These are phyloP conservation scores for Plasmodium falciparum DNA, from an alignment of 169 alveolate genomes.

Conservation along the genomic window DNA sequence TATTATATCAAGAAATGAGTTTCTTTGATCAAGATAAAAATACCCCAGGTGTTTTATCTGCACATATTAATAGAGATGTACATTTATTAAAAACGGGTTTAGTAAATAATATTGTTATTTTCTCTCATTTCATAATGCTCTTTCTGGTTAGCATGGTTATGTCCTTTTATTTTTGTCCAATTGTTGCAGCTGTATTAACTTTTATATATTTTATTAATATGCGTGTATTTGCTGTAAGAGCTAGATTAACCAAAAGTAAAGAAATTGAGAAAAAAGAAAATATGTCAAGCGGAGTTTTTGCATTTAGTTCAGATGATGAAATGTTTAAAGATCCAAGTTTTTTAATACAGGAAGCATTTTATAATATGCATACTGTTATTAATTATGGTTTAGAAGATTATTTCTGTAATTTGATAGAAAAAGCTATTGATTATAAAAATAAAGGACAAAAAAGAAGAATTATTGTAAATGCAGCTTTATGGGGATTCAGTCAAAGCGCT, in stretches of 20 bases:
- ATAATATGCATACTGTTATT: slow-evolving; percentile 49
- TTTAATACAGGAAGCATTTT: slow-evolving; percentile 72
- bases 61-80: slow-evolving; percentile 69
- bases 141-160: slow-evolving; percentile 46
- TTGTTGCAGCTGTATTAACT: slow-evolving; percentile 56
- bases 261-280: slow-evolving; percentile 11
- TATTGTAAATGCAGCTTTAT: slow-evolving; percentile 34
- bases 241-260: slow-evolving; percentile 21
- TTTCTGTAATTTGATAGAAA: slow-evolving; percentile 41
- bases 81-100: slow-evolving; percentile 76
- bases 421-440: slow-evolving; percentile 27
- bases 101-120: slow-evolving; percentile 64
- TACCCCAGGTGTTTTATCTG: slow-evolving; percentile 46
- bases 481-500: slow-evolving; percentile 75
- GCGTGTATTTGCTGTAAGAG: slow-evolving; percentile 50
- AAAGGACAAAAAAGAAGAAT: slow-evolving; percentile 24
- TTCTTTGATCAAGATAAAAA: slow-evolving; percentile 68
- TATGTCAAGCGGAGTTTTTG: background rate
- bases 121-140: slow-evolving; percentile 58
- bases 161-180: slow-evolving; percentile 76
- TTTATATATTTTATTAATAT: slow-evolving; percentile 20
- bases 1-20: slow-evolving; percentile 74
- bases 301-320: slow-evolving; percentile 59
- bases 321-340: slow-evolving; percentile 49
- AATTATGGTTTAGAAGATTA: slow-evolving; percentile 72